phyloP scores from a whole-genome alignment of 108 stramenopile genomes.

The Mediolabrus comicus region DNA sequence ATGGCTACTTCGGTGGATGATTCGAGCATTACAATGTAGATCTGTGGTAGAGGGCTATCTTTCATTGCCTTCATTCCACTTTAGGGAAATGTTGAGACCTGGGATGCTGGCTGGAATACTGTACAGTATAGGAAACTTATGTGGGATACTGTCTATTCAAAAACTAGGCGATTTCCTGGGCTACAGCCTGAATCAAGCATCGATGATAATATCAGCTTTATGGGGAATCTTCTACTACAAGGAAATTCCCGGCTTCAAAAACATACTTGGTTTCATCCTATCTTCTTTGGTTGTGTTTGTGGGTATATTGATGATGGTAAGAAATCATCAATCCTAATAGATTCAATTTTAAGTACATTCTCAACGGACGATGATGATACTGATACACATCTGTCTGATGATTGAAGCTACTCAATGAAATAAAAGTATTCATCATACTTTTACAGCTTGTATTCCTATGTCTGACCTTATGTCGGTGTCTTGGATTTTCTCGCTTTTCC shows the following conservation, averaged over 20 bases:
- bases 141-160: slow-evolving; percentile 66
- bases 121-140: slow-evolving; percentile 70
- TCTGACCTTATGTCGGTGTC: no score
- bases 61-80: slow-evolving; percentile 62
- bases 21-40: slow-evolving; percentile 10
- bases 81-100: slow-evolving; percentile 56
- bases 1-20: slow-evolving; percentile 60
- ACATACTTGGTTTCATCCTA: slow-evolving; percentile 24
- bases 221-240: slow-evolving; percentile 31
- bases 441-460: no score
- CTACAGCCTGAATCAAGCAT: slow-evolving; percentile 59
- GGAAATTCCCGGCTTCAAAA: slow-evolving; percentile 20
- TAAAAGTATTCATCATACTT: no score
- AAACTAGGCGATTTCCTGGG: slow-evolving; percentile 79
- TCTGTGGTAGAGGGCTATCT: slow-evolving; percentile 43
- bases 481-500: no score
- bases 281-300: slow-evolving; percentile 12
- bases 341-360: neutral
- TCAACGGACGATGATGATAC: no score
- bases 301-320: slow-evolving; percentile 25
- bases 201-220: slow-evolving; percentile 49
- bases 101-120: slow-evolving; percentile 55
- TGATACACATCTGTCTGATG: no score
- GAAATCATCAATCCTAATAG: slow-evolving; percentile 5
- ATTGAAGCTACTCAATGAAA: no score